A percentile compares a stretch with the other conserved stretches of the same genome.
Evolutionary conservation across 1,284 basidiomycete genomes (phyloP).

Genomic region (Entoloma clypeatum): DNA sequence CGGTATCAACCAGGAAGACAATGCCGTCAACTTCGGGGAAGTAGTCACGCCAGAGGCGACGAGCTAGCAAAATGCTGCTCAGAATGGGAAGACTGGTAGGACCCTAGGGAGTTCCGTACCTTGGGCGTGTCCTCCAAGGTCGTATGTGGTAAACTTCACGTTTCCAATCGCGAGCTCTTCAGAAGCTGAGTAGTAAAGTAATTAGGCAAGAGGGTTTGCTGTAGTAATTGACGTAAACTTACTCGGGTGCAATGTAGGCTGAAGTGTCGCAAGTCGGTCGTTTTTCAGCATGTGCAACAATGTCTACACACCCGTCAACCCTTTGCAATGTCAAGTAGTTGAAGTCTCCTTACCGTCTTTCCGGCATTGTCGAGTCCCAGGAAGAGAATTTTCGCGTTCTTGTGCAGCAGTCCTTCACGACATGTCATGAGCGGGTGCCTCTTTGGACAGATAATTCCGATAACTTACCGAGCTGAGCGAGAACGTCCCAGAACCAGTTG

Average conservation of each 20-base stretch:
- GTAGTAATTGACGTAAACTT: conserved; percentile 23
- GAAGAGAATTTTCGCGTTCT: conserved; percentile 99
- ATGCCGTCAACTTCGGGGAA: conserved; percentile 99
- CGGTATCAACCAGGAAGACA: conserved; percentile 96
- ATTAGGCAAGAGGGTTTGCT: conserved; percentile 8
- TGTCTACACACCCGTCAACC: conserved; percentile 54
- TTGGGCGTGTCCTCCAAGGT: conserved; percentile 97
- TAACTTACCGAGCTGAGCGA: conserved; percentile 80
- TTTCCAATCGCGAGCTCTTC: conserved; percentile 99
- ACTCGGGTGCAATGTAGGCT: conserved; percentile 99
- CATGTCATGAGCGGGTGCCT: conserved; percentile 3
- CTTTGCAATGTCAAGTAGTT: background rate
- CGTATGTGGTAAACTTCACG: conserved; percentile 99
- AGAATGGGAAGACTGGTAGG: background rate
- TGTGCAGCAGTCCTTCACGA: conserved; percentile 84
- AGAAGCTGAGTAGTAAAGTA: conserved; percentile 60
- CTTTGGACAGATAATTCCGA: background rate
- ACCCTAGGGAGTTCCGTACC: conserved; percentile 46
- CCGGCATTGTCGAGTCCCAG: conserved; percentile 98
- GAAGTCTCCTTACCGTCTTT: conserved; percentile 79
- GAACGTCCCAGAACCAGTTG: conserved; percentile 95
- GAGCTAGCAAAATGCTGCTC: conserved; percentile 51
- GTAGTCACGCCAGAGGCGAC: conserved; percentile 99
- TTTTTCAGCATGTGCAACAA: conserved; percentile 99
- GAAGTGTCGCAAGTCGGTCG: conserved; percentile 94